These are phyloP conservation scores for Protea cynaroides DNA, from an alignment of 164 flowering plant genomes.

Conservation along the genomic window DNA sequence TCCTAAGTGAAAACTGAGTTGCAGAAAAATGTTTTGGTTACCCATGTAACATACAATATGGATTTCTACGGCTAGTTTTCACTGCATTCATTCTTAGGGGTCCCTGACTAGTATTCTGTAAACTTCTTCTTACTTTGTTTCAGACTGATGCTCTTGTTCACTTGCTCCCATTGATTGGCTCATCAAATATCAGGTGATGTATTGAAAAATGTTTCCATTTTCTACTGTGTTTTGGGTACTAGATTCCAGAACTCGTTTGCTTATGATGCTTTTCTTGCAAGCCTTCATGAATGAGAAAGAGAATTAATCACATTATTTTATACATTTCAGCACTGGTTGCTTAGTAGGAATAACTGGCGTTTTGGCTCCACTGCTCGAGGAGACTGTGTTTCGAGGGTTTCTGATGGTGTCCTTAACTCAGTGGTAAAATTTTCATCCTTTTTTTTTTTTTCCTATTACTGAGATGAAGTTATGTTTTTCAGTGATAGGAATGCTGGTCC, in stretches of 20 bases:
- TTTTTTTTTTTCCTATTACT: not conserved
- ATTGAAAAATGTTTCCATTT: constrained; percentile 1
- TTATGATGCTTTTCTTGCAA: not conserved
- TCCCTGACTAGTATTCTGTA: not conserved
- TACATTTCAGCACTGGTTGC: constrained; percentile 65
- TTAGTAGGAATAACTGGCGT: constrained; percentile 83
- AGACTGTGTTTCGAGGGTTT: constrained; percentile 90
- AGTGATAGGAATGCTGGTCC: constrained; percentile 2
- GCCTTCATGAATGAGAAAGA: not conserved
- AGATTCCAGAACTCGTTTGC: not conserved
- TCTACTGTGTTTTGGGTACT: not conserved
- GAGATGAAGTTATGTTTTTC: constrained; percentile 3
- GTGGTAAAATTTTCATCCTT: constrained; percentile 54
- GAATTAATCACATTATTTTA: constrained; percentile 4
- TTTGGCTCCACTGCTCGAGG: constrained; percentile 90
- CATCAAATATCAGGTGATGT: constrained; percentile 74
- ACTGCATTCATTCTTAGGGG: not conserved
- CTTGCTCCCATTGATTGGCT: constrained; percentile 90
- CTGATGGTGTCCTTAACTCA: constrained; percentile 84
- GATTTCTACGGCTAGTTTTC: not conserved
- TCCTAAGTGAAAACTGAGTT: not conserved
- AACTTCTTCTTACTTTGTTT: constrained; percentile 12
- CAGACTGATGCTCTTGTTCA: constrained; percentile 90
- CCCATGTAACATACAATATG: not conserved
- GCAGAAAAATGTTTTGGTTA: not conserved